Evolutionary conservation across 768 basidiomycete genomes (phyloP), one percentile per base, ranked within the genome.

Genomic region (Megacollybia marginata): DNA sequence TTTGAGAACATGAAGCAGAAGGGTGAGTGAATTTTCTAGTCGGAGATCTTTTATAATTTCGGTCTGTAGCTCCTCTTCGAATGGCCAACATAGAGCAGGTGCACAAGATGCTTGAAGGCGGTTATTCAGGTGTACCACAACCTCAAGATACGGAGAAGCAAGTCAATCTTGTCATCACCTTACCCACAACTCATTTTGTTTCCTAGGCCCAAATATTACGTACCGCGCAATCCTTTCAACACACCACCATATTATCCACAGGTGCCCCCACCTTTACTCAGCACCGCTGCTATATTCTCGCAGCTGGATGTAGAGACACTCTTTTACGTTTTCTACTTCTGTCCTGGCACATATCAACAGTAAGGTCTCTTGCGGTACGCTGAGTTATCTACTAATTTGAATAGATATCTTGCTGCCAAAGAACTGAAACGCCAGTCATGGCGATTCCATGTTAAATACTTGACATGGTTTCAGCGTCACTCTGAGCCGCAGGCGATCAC

Each of bases 381-480:
- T 33, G 46, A 34, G 38, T 47, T 13, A 23, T 48, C 28, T 42
- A 34, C 55, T 55, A 28, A 42, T 42, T 16, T 35, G 36, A 45
- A 13, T 51, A 95, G 92, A 69, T 95, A 85, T 67, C 82, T 97
- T 46, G 94, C 96, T 2, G 96, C 96, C 5, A 92, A 91, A 62
- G 96, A 99, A 67, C 74, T 99, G 55, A 98, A 98, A 72, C 79
- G 88, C 46, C 95, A 97, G 64, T 93, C 92, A 36, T 99, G 96
- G 96, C 83, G 96, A 45, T 99, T 98, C 76, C 96, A 99, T 66
- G 90, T 97, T 53, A 97, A 98, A 69, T 99, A 97, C 64, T 72
- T 99, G 53, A 99, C 96, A 31, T 99, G 96, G 94, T 99, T 99
- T 81, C 96, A 98, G 66, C 82, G 96, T 34, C 92, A 96, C 60